phyloP scores from a whole-genome alignment of 2,329 filamentous ascomycete genomes.

The Neocatenulostroma microsporum region DNA sequence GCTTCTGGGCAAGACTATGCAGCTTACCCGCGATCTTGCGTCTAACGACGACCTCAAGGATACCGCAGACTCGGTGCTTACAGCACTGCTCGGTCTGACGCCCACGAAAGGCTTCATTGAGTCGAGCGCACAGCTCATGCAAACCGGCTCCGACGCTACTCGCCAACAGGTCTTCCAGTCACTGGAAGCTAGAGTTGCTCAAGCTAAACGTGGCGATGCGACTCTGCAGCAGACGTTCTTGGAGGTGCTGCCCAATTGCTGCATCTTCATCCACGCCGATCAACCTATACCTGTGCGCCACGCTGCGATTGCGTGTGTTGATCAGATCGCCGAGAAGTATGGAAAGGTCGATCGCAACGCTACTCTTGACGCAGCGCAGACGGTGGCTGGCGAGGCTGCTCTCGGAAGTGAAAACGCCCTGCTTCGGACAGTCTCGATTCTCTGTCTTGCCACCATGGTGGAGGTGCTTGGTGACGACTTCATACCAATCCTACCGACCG shows the following conservation, averaged over 20 bases:
- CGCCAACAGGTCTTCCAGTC: conserved; percentile 73
- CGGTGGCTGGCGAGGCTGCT: conserved; percentile 67
- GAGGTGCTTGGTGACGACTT: conserved; percentile 82
- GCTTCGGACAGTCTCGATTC: conserved; percentile 72
- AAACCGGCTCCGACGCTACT: conserved; percentile 62
- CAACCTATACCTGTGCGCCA: conserved; percentile 69
- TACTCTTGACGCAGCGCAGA: conserved; percentile 65
- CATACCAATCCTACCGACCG: conserved; percentile 70
- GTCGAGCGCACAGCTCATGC: conserved; percentile 73
- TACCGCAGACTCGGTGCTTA: conserved; percentile 59
- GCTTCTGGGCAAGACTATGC: conserved; percentile 36
- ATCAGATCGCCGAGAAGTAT: conserved; percentile 89
- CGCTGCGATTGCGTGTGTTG: conserved; percentile 79
- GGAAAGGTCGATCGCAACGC: conserved; percentile 81
- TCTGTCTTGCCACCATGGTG: conserved; percentile 82
- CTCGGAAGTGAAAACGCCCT: conserved; percentile 65
- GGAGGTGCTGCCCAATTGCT: conserved; percentile 35
- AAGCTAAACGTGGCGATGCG: conserved; percentile 62
- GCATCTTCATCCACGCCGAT: conserved; percentile 65
- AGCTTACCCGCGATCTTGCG: conserved; percentile 46
- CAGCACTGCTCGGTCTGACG: conserved; percentile 72
- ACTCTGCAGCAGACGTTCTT: conserved; percentile 63
- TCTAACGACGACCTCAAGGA: conserved; percentile 35
- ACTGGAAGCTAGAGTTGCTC: conserved; percentile 69
- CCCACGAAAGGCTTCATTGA: conserved; percentile 85